Evolutionary conservation across 208 protist species (phyloP).

Genomic region (Wallacemonas collosoma): DNA sequence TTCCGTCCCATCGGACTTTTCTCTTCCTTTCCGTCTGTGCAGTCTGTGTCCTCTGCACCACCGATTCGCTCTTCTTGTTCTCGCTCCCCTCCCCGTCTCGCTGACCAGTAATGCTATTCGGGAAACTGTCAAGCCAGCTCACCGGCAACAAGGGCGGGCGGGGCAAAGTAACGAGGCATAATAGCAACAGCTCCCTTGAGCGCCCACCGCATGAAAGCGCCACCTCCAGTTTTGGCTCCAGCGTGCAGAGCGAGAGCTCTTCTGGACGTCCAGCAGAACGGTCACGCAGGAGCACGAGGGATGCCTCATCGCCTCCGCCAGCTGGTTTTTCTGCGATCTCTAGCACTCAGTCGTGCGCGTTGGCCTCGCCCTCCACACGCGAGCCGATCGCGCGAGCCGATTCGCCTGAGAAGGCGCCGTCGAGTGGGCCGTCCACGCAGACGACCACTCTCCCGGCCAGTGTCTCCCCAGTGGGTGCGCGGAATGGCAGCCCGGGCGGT

Average conservation of each 20-base stretch:
- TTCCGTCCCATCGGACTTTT: background rate
- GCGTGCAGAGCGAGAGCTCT: background rate
- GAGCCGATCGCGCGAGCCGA: background rate
- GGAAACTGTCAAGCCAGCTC: constrained; percentile 12
- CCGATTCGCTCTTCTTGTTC: background rate
- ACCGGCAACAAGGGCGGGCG: background rate
- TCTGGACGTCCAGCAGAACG: background rate
- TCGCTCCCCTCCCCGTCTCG: background rate
- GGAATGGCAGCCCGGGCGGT: too few species aligned
- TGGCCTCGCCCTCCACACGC: background rate
- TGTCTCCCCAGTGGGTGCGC: too few species aligned
- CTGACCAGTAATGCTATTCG: constrained; percentile 1
- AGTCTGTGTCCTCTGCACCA: background rate
- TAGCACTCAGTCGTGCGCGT: background rate
- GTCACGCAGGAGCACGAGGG: background rate
- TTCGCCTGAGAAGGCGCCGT: background rate
- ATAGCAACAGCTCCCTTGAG: background rate
- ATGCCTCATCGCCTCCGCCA: background rate
- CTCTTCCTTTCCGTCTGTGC: background rate
- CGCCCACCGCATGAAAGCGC: background rate
- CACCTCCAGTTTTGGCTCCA: background rate
- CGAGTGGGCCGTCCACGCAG: background rate
- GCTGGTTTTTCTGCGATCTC: background rate
- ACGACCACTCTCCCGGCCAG: too few species aligned
- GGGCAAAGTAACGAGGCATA: background rate